Percentiles rank a stretch among this genome's conserved stretches.
Evolutionary conservation across 441 rosid species (phyloP).

Genomic region (Populus hybrid): DNA sequence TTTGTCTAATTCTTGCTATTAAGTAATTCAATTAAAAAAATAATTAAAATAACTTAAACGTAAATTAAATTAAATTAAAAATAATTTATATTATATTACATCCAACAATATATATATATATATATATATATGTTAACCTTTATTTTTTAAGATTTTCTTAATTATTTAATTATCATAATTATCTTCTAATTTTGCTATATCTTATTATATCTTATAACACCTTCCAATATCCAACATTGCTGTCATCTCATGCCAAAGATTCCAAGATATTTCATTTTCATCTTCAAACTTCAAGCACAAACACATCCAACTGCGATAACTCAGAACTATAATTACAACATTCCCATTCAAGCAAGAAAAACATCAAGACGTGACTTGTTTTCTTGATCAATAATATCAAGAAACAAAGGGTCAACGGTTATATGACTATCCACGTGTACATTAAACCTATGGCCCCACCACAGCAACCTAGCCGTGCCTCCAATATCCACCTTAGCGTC

Average conservation of each 20-base stretch:
- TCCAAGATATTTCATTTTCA: neutral
- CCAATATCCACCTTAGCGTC: constrained; percentile 57
- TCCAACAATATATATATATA: too few species aligned
- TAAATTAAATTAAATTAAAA: too few species aligned
- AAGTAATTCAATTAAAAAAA: too few species aligned
- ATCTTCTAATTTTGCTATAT: too few species aligned
- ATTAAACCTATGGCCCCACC: constrained; percentile 79
- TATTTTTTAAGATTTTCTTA: too few species aligned
- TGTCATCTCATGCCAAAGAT: neutral
- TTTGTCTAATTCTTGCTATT: too few species aligned
- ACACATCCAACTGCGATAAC: neutral
- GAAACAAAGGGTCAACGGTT: constrained; percentile 77
- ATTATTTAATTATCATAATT: too few species aligned
- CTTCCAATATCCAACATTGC: too few species aligned
- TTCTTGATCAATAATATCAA: constrained; percentile 77
- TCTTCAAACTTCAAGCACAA: neutral
- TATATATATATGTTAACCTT: too few species aligned
- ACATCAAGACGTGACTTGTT: constrained; percentile 55
- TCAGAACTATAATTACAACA: neutral
- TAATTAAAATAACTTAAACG: too few species aligned
- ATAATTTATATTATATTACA: too few species aligned
- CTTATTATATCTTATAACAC: too few species aligned
- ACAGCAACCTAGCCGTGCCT: constrained; percentile 68
- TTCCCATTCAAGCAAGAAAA: constrained; percentile 22
- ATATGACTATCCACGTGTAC: constrained; percentile 75